These are phyloP conservation scores for Cutaneotrichosporon arboriforme DNA, from an alignment of 1,284 basidiomycete species.

Conservation along the genomic window DNA sequence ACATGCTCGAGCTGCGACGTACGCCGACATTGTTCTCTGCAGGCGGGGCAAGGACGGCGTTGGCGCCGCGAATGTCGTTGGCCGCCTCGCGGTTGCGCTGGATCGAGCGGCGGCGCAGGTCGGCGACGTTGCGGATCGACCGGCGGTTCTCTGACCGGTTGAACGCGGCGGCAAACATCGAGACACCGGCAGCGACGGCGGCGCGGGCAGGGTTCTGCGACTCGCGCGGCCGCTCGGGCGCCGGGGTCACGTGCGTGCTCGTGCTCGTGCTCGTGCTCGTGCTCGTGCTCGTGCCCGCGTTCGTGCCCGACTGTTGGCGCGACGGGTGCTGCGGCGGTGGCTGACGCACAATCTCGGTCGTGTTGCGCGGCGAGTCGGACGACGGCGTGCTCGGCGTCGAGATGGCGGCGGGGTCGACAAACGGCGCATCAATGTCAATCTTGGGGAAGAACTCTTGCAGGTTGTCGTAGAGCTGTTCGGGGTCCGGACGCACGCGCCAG, in stretches of 20 bases:
- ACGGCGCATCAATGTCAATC: slow-evolving; percentile 91
- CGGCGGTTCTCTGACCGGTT: slow-evolving; percentile 54
- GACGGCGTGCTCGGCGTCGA: slow-evolving; percentile 58
- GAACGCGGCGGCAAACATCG: slow-evolving; percentile 17
- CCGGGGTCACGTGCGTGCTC: neutral
- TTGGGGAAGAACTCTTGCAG: slow-evolving; percentile 94
- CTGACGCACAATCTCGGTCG: slow-evolving; percentile 7
- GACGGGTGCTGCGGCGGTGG: slow-evolving; percentile 11
- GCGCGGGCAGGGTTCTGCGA: slow-evolving; percentile 17
- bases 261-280: no score
- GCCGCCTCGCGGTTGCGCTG: slow-evolving; percentile 6
- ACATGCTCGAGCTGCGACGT: slow-evolving; percentile 88
- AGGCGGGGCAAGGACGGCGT: neutral
- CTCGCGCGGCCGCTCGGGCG: neutral
- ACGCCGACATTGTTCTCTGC: slow-evolving; percentile 50
- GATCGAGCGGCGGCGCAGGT: slow-evolving; percentile 26
- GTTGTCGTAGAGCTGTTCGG: slow-evolving; percentile 89
- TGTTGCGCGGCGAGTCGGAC: slow-evolving; percentile 25
- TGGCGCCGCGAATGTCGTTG: neutral
- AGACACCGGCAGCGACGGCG: slow-evolving; percentile 4
- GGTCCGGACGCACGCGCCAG: slow-evolving; percentile 63
- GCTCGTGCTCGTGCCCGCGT: neutral
- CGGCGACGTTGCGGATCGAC: slow-evolving; percentile 84
- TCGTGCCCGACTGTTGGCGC: neutral
- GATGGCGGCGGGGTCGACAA: slow-evolving; percentile 69